These are phyloP conservation scores for Mentha longifolia DNA, from an alignment of 257 asterid species.

Conservation along the genomic window DNA sequence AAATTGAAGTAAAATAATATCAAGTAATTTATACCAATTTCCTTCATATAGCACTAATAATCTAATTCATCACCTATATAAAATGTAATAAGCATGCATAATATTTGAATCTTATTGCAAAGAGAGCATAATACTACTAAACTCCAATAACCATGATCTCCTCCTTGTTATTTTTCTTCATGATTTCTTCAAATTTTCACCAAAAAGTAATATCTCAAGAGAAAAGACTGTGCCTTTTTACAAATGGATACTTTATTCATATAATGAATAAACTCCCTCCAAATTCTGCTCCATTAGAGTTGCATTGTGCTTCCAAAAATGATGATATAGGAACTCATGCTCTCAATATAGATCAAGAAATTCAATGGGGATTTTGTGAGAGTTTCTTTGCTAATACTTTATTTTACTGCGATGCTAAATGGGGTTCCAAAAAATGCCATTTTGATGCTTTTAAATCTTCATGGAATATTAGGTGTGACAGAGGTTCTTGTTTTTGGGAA, in stretches of 20 bases:
- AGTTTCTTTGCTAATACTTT: neutral
- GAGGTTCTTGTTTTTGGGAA: neutral
- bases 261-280: neutral
- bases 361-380: neutral
- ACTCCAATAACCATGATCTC: neutral
- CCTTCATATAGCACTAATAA: no score
- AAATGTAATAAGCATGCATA: neutral
- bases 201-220: neutral
- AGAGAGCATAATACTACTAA: no score
- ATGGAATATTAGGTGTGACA: neutral
- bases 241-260: neutral
- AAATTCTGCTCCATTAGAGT: neutral
- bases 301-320: constrained; percentile 3
- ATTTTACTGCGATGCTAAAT: neutral
- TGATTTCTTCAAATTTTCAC: neutral
- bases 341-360: neutral
- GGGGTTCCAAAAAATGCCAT: neutral
- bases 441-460: neutral
- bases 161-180: neutral
- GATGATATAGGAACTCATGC: neutral
- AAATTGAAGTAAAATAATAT: no score
- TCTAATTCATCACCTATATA: no score
- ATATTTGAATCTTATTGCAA: no score
- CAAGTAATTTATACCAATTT: no score
- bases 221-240: neutral